Evolutionary conservation across 2,329 filamentous ascomycete genomes (phyloP), one percentile per base, ranked within the genome.

Genomic region (Aurifilum marmelostoma): DNA sequence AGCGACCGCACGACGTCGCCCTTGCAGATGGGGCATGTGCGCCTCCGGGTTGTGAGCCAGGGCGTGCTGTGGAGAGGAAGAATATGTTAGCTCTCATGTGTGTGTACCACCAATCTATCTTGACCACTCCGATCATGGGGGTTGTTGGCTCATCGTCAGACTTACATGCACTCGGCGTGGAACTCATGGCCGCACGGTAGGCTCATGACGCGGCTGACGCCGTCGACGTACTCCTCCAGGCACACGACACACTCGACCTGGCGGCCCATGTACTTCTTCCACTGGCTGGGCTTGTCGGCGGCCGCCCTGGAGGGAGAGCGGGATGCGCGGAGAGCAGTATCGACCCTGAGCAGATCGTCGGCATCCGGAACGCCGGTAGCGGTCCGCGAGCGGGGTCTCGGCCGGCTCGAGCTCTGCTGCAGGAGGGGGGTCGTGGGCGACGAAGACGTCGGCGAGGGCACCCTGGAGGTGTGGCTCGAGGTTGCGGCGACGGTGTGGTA

Each of bases 1-100:
- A 93, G 79, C 11, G 87, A 89, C 39, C 87, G 83, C 21, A 99
- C 95, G 47, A 99, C 96, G 77, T 99, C 96, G 63, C 94, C 94
- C 82, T 99, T 99, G 83, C 96, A 99, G 71, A 99, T 98, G 0
- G 96, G 96, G 75, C 96, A 99, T n/a, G 96, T 99, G 72, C 96
- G 91, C 72, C 96, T 91, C 63, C 95, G 90, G 21, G 94, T 98
- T 0, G 95, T 97, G 65, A 99, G 84, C 96, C 96, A 99, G 1
- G 96, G 96, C 5, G 96, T 98, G 77, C 94, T 97, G 72, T 29
- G 73, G 2, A 43, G 5, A 47, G n/a, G n/a, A n/a, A 39, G 6
- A 39, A 6, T 9, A 11, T 29, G 71, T 75, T 75, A 75, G 77
- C 37, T 39, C 34, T 37, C 34, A 9, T 37, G 34, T 37, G 34